Evolutionary conservation across 1,139 yeast genomes (phyloP), one percentile per base, ranked within the genome.

Genomic region (Candida sp.): DNA sequence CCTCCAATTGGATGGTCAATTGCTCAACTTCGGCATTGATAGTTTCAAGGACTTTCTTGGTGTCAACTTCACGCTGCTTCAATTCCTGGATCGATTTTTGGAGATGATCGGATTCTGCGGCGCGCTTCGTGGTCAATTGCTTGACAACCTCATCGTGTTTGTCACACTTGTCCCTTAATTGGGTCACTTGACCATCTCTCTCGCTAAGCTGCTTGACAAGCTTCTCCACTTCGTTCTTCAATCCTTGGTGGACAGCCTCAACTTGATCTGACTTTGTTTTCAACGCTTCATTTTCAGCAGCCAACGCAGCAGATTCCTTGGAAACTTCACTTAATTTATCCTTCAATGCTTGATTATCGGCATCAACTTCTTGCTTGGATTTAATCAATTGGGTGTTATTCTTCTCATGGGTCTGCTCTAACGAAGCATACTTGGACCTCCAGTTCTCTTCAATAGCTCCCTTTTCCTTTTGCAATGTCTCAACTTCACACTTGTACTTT

Each of bases 1-100:
- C 34, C 23, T 48, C 37, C 5, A 49, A 43, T 28, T 43, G 42
- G 6, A 28, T 27, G 12, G 38, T 44, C 41, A 46, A 46, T 27
- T 51, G n/a, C 27, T 28, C 33, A 22, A 51, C 28, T 26, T 48
- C 41, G 3, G 7, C 30, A 11, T 42, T 42, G 26, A 11, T 23
- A n/a, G 45, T 32, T 17, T 42, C 31, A 25, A 42, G 5, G 4
- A 32, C 17, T 5, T 6, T 32, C 33, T 22, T 31, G 30, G 27
- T 42, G 11, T 42, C 28, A 3, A 22, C 9, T 42, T 43, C 31
- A 37, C 46, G 22, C 12, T 43, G 26, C 17, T 43, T 8, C n/a
- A 31, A 23, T 22, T 23, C 35, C 7, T 17, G 26, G 25, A 23
- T 43, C 32, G 38, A 33, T 11, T 34, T 27, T 35, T 17, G 9